Evolutionary conservation across 345 rosid species (phyloP).

Genomic region (Euphorbia peplus): DNA sequence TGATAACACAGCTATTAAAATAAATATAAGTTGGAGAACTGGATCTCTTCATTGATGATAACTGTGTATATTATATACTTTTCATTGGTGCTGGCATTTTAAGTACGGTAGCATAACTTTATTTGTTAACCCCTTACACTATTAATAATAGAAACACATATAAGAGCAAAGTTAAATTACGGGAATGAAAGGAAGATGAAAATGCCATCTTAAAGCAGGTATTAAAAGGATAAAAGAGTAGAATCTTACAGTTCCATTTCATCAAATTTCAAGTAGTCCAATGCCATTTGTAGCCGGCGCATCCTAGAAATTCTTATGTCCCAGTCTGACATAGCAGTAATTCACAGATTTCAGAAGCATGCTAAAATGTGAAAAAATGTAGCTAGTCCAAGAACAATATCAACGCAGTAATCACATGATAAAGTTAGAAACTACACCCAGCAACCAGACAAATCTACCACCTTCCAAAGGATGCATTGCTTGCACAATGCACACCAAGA

Average conservation of each 20-base stretch:
- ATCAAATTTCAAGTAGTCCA: conserved; percentile 81
- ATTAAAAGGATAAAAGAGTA: not conserved
- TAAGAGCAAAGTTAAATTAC: not conserved
- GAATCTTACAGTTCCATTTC: conserved; percentile 74
- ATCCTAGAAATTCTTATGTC: conserved; percentile 68
- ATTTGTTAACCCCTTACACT: too few relatives aligned
- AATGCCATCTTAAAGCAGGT: not conserved
- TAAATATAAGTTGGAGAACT: too few relatives aligned
- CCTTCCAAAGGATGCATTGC: not conserved
- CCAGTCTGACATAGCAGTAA: conserved; percentile 69
- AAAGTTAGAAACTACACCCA: not conserved
- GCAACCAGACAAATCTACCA: not conserved
- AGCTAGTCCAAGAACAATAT: not conserved
- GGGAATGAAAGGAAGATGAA: not conserved
- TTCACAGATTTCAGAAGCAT: conserved; percentile 14
- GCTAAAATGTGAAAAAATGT: conserved; percentile 3
- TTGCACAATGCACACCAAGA: not conserved
- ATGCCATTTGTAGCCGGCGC: conserved; percentile 75
- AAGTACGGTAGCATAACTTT: too few relatives aligned
- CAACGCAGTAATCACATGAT: not conserved
- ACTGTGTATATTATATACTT: too few relatives aligned
- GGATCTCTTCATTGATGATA: too few relatives aligned
- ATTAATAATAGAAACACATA: too few relatives aligned
- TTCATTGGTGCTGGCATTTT: too few relatives aligned
- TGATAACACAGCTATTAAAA: too few relatives aligned